Percentiles rank a stretch among this genome's conserved stretches.
These are phyloP conservation scores for Didymella glomerata DNA, from an alignment of 2,329 filamentous ascomycete genomes.

Conservation along the genomic window DNA sequence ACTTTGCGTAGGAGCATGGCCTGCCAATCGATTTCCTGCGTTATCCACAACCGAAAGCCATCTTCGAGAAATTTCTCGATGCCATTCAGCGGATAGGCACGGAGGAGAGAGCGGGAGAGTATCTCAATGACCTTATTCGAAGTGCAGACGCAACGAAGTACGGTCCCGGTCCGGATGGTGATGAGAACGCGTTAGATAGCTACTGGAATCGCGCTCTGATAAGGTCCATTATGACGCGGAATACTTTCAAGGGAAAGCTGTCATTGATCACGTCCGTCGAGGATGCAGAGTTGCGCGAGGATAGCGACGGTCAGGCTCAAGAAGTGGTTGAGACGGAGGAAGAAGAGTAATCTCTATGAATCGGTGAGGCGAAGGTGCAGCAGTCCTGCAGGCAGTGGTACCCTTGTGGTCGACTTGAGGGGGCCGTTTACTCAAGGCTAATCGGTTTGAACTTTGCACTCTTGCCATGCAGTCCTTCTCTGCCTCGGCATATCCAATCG, in stretches of 20 bases:
- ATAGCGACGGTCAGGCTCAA: neutral
- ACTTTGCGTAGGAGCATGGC: neutral
- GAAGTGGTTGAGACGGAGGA: neutral
- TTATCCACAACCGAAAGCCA: neutral
- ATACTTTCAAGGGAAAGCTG: neutral
- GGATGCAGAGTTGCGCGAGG: neutral
- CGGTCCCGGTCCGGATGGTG: neutral
- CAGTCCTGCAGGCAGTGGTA: neutral
- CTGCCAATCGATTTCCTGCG: neutral
- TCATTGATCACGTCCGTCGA: neutral
- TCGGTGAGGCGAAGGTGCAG: neutral
- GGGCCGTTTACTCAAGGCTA: neutral
- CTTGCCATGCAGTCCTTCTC: too few species aligned
- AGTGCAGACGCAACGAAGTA: neutral
- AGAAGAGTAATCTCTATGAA: neutral
- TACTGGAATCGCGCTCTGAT: neutral
- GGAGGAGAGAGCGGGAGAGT: neutral
- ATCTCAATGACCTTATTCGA: neutral
- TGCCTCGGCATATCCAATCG: too few species aligned
- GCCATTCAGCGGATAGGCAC: neutral
- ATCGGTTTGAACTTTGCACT: too few species aligned
- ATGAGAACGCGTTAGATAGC: neutral
- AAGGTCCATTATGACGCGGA: neutral
- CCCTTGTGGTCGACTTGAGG: neutral
- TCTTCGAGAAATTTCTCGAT: neutral